Base-by-base conservation (phyloP, 2,329 filamentous ascomycete species). In the Rutstroemia sp. region DNA sequence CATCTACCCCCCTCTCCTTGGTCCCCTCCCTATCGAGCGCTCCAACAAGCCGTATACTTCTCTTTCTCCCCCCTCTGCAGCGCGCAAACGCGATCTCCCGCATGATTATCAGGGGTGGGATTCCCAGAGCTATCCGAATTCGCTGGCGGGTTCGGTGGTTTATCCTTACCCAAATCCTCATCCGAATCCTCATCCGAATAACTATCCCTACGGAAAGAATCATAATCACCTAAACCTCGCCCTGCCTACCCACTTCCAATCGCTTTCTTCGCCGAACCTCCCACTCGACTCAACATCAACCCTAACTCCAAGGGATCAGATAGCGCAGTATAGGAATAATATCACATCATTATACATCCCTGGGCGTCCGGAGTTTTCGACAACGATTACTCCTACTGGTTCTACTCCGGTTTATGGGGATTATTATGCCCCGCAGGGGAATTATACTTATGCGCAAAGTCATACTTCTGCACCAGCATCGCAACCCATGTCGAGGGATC, bases 401-500 rank as follows among this genome's bases (percentile, higher is more conserved):
- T 30, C 27, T 1, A 30, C 27, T 30, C 27, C 27, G 5, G 2
- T 58, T 63, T 71, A 0, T 77, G 77, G 44, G 68, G 71, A 9
- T 71, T 76, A 52, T 74, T 74, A 0, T 59, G 56, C 52, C 63
- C 62, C n/a, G 71, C 70, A 9, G 62, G 51, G 9, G 56, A 52
- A 14, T 23, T 23, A 23, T 23, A 23, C 23, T 23, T 23, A 23
- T 23, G 21, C 21, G 21, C 59, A 10, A 30, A 30, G 9, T 10
- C 27, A 30, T 0, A 46, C 14, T 4, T 52, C 51, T 2, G 9
- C 39, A 39, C 12, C 52, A 16, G n/a, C 30, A 50, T 12, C 25
- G 8, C 27, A 30, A 10, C 8, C 27, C 3, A 30, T 30, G 27
- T 8, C 8, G 27, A 2, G 27, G 8, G 5, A 30, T 30, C 8